Evolutionary conservation across 306 rosid species (phyloP).

Genomic region (Fagus crenata): DNA sequence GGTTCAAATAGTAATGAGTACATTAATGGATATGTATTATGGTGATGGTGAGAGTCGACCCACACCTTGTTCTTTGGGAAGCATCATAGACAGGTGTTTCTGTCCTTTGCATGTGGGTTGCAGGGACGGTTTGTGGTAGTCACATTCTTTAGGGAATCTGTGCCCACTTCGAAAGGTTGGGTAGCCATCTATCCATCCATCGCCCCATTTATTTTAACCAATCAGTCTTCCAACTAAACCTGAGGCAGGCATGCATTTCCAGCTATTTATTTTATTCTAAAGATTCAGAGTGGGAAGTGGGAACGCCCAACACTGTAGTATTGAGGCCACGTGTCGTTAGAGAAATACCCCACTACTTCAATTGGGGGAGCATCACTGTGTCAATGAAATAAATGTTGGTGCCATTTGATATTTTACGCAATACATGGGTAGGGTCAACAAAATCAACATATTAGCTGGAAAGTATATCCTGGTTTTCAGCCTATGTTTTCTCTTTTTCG

Average conservation of each 20-base stretch:
- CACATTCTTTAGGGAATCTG: conserved; percentile 2
- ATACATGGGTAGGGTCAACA: too few relatives aligned
- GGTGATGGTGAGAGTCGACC: not conserved
- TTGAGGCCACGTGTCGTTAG: too few relatives aligned
- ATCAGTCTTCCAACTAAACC: not conserved
- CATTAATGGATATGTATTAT: not conserved
- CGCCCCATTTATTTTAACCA: not conserved
- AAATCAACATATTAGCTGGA: too few relatives aligned
- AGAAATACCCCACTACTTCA: too few relatives aligned
- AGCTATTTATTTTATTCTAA: too few relatives aligned
- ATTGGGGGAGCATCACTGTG: too few relatives aligned
- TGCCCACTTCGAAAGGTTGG: not conserved
- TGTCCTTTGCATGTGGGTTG: not conserved
- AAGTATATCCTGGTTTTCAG: too few relatives aligned
- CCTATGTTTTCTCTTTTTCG: too few relatives aligned
- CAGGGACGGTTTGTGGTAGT: not conserved
- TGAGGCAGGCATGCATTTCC: not conserved
- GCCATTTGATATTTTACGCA: too few relatives aligned
- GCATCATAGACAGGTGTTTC: not conserved
- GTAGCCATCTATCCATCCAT: not conserved
- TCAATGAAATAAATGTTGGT: too few relatives aligned
- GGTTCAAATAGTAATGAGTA: not conserved
- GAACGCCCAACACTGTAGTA: too few relatives aligned
- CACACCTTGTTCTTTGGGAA: not conserved
- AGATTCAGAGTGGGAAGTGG: too few relatives aligned